These are phyloP conservation scores for Moesziomyces sp. DNA, from an alignment of 1,284 basidiomycete genomes.

Conservation along the genomic window DNA sequence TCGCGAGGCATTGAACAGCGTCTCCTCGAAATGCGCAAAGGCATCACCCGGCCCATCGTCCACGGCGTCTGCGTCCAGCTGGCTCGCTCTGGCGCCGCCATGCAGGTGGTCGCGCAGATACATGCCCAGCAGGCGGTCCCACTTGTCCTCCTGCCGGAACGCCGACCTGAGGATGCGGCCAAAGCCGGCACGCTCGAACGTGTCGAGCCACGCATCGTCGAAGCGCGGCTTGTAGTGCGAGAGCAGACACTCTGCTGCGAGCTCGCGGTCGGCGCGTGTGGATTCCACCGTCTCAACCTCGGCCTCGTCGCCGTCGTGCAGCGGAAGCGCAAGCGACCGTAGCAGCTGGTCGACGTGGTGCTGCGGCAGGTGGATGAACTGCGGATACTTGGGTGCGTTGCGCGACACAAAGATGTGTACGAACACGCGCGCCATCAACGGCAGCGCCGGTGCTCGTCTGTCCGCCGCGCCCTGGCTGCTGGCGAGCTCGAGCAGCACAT, in stretches of 20 bases:
- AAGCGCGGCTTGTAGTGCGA: slow-evolving; percentile 89
- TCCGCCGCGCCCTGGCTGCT: slow-evolving; percentile 2
- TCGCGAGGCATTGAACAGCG: slow-evolving; percentile 35
- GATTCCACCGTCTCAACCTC: slow-evolving; percentile 19
- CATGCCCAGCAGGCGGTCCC: slow-evolving; percentile 71
- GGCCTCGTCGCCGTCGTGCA: slow-evolving; percentile 69
- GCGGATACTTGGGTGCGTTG: slow-evolving; percentile 95
- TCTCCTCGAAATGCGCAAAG: slow-evolving; percentile 44
- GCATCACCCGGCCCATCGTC: slow-evolving; percentile 11
- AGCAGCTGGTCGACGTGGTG: slow-evolving; percentile 81
- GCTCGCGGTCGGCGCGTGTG: slow-evolving; percentile 90
- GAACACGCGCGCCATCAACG: slow-evolving; percentile 72
- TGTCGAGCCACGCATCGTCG: slow-evolving; percentile 74
- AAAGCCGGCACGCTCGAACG: slow-evolving; percentile 87
- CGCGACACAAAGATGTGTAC: slow-evolving; percentile 94
- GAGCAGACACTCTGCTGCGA: slow-evolving; percentile 93
- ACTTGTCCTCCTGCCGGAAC: slow-evolving; percentile 80
- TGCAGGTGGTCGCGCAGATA: slow-evolving; percentile 35
- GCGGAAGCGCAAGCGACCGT: slow-evolving; percentile 80
- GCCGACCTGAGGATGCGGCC: slow-evolving; percentile 86
- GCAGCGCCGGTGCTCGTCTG: slow-evolving; percentile 13
- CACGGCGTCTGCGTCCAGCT: not conserved
- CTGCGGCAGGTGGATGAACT: slow-evolving; percentile 80
- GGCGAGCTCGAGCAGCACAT: slow-evolving; percentile 82
- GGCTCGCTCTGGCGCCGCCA: not conserved